Evolutionary conservation across 371 early-diverging fungal species (phyloP).

Genomic region (Mucor mucedo): DNA sequence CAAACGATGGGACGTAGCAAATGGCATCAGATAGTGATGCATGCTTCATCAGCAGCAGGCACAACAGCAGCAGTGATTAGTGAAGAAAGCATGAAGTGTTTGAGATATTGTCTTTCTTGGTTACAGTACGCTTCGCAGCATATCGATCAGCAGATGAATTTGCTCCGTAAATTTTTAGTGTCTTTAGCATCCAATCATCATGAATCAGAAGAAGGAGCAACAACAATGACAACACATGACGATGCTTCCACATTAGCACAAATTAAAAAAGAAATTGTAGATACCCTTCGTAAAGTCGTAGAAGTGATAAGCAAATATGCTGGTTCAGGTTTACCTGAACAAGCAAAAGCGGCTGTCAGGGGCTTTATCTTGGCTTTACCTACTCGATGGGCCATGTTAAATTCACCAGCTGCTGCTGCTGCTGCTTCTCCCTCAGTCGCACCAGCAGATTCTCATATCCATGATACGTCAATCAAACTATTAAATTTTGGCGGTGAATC

Average conservation of each 20-base stretch:
- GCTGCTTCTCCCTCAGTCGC: conserved; percentile 43
- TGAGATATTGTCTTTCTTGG: conserved; percentile 85
- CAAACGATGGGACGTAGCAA: conserved; percentile 51
- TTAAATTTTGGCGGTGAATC: conserved; percentile 84
- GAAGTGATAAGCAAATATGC: conserved; percentile 89
- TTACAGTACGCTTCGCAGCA: conserved; percentile 84
- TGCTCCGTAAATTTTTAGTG: conserved; percentile 70
- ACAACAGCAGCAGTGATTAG: conserved; percentile 78
- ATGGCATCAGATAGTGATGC: conserved; percentile 78
- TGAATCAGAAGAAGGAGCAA: not conserved
- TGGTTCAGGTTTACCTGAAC: conserved; percentile 83
- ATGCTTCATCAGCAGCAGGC: conserved; percentile 70
- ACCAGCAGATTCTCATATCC: conserved; percentile 38
- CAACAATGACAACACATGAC: conserved; percentile 20
- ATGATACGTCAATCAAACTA: conserved; percentile 53
- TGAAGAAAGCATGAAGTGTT: conserved; percentile 80
- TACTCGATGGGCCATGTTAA: conserved; percentile 76
- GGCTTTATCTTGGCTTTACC: conserved; percentile 87
- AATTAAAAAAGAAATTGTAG: conserved; percentile 84
- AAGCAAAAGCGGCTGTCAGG: conserved; percentile 84
- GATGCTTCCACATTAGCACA: conserved; percentile 45
- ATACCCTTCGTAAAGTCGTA: conserved; percentile 87
- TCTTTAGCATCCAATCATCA: conserved; percentile 49
- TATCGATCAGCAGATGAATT: conserved; percentile 79
- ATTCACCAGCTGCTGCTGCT: conserved; percentile 33